Evolutionary conservation across 148 eudicot species (phyloP).

Genomic region (Rhododendron henanense): DNA sequence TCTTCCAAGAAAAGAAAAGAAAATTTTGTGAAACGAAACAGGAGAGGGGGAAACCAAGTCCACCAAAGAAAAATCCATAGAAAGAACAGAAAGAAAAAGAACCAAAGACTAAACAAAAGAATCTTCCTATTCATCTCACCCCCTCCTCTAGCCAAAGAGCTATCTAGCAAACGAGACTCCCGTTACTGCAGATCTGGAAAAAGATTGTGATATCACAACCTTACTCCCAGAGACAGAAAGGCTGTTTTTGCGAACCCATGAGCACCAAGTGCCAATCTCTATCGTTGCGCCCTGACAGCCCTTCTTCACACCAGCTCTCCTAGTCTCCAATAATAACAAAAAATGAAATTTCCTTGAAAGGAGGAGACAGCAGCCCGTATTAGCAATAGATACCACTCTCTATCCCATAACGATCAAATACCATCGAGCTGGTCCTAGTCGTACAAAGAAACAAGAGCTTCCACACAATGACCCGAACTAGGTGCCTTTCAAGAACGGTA

Average conservation of each 20-base stretch:
- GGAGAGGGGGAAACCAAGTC: background rate
- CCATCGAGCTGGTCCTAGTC: background rate
- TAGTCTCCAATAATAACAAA: background rate
- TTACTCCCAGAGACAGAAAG: too few species aligned
- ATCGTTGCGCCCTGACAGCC: background rate
- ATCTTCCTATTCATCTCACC: too few species aligned
- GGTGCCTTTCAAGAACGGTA: slow-evolving; percentile 41
- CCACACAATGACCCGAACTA: slow-evolving; percentile 1
- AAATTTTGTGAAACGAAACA: background rate
- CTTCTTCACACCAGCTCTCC: background rate
- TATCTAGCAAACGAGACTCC: too few species aligned
- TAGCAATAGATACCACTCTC: background rate
- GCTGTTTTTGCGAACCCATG: background rate
- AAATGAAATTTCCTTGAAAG: background rate
- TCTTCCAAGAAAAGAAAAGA: background rate
- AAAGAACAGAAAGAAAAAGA: background rate
- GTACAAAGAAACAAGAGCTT: background rate
- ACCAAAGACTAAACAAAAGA: background rate
- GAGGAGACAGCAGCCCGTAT: background rate
- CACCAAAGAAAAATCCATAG: background rate
- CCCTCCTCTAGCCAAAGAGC: too few species aligned
- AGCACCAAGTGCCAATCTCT: background rate
- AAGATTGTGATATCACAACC: too few species aligned
- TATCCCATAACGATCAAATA: background rate
- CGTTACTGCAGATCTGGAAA: too few species aligned